These are phyloP conservation scores for Seiridium unicorne DNA, from an alignment of 2,329 filamentous ascomycete genomes.

Conservation along the genomic window DNA sequence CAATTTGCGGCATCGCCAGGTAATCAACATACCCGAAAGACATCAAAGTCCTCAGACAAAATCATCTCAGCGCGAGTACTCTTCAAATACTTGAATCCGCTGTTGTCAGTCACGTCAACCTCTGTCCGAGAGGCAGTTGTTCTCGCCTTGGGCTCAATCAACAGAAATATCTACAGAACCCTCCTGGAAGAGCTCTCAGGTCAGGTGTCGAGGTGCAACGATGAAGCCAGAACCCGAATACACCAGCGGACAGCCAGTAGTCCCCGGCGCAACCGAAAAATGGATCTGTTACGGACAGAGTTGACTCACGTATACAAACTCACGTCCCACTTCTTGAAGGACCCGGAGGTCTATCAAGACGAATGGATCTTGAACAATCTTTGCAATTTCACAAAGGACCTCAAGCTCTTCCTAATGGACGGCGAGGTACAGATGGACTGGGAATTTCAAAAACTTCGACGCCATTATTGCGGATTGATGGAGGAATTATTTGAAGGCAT, in stretches of 20 bases:
- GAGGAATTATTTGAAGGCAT: conserved; percentile 92
- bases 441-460: conserved; percentile 87
- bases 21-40: conserved; percentile 77
- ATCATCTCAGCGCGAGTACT: conserved; percentile 85
- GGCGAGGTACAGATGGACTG: conserved; percentile 92
- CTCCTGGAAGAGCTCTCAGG: conserved; percentile 87
- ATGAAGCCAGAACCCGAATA: conserved; percentile 82
- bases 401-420: conserved; percentile 93
- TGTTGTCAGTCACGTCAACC: conserved; percentile 75
- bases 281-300: conserved; percentile 85
- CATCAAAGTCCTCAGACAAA: conserved; percentile 72
- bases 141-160: conserved; percentile 88
- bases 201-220: conserved; percentile 80
- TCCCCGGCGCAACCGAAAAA: conserved; percentile 76
- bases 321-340: conserved; percentile 83
- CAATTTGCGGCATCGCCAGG: conserved; percentile 55
- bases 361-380: conserved; percentile 91
- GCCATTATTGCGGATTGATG: conserved; percentile 91
- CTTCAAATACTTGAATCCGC: conserved; percentile 87
- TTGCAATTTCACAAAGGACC: conserved; percentile 83
- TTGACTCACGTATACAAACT: conserved; percentile 96
- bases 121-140: conserved; percentile 90
- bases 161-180: conserved; percentile 88
- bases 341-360: conserved; percentile 75
- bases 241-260: conserved; percentile 85